Base-by-base conservation (phyloP, 306 rosid species). In the Datisca glomerata region DNA sequence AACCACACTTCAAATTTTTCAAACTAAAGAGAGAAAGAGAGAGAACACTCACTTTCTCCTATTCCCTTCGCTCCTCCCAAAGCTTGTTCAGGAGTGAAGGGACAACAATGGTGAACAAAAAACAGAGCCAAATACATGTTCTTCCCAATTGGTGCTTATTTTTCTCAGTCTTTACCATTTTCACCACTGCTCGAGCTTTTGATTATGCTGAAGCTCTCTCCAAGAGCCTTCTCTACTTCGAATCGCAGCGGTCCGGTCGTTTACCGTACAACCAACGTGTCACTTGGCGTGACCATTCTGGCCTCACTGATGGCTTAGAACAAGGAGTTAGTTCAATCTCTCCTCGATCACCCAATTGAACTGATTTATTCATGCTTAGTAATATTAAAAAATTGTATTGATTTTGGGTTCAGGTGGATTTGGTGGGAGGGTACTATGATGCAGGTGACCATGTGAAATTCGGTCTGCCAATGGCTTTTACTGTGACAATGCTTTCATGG, bases 391-490 rank as follows among this genome's bases (percentile, higher is more conserved):
- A n/a, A n/a, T n/a, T n/a, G n/a, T n/a, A 38, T 12, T 8, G 4
- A 1, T 35, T 39, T 33, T 41, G 21, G 31, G 24, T 43, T 45
- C 55, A 86, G 96, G 93, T 75, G 66, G 94, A 86, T 64, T 73
- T 86, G 71, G 94, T 78, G 7, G 80, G 96, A 69, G 96, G 96
- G 7, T 81, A 86, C 67, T 81, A 86, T 18, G 96, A 86, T 45
- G 96, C 96, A 2, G 96, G 96, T 13, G 96, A 86, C 24, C 78
- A 86, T 22, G 83, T 86, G 6, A 86, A 86, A 57, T 86, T 86
- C 43, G 93, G 93, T 18, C 34, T 86, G 4, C 93, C 96, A 5
- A 86, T 81, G 96, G 91, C 93, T 3, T 86, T 86, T 44, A 78
- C 96, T 32, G 8, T 86, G 27, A 86, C 96, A 2, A 59, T 86